Conservation (phyloP, 1,139 yeast genomes). For the Candida mesenterica region DNA sequence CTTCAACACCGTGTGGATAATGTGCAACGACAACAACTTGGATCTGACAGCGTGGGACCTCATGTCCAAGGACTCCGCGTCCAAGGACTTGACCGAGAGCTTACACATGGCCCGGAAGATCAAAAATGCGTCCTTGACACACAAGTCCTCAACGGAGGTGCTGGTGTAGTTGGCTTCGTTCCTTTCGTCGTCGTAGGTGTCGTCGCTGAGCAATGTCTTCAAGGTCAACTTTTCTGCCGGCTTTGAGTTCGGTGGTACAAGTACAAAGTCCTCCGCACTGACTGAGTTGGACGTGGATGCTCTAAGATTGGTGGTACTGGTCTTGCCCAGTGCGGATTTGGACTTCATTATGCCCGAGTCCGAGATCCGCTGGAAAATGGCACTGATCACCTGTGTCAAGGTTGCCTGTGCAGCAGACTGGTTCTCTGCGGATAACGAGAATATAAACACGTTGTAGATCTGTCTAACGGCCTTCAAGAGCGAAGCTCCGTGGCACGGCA, state of each 20-base stretch:
- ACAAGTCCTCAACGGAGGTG: slow-evolving; percentile 57
- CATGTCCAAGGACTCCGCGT: slow-evolving; percentile 74
- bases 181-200: slow-evolving; percentile 46
- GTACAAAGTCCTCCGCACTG: slow-evolving; percentile 19
- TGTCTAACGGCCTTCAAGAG: slow-evolving; percentile 88
- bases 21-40: slow-evolving; percentile 81
- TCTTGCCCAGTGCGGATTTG: slow-evolving; percentile 15
- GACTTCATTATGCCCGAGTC: slow-evolving; percentile 22
- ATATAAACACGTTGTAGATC: slow-evolving; percentile 85
- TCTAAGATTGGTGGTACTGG: slow-evolving; percentile 22
- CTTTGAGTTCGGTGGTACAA: slow-evolving; percentile 1
- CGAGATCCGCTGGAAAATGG: slow-evolving; percentile 75
- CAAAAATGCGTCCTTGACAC: slow-evolving; percentile 86
- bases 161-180: slow-evolving; percentile 49
- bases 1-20: slow-evolving; percentile 80
- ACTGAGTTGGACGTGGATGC: slow-evolving; percentile 18
- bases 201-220: slow-evolving; percentile 54
- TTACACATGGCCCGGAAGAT: slow-evolving; percentile 94
- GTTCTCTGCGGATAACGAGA: slow-evolving; percentile 76
- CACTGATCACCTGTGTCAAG: slow-evolving; percentile 83
- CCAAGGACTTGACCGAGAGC: slow-evolving; percentile 76
- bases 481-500: slow-evolving; percentile 90
- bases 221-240: slow-evolving; percentile 48
- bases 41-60: slow-evolving; percentile 91
- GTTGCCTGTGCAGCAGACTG: slow-evolving; percentile 97